Evolutionary conservation across 2,329 filamentous ascomycete genomes (phyloP).

Genomic region (Xylariaceae sp.): DNA sequence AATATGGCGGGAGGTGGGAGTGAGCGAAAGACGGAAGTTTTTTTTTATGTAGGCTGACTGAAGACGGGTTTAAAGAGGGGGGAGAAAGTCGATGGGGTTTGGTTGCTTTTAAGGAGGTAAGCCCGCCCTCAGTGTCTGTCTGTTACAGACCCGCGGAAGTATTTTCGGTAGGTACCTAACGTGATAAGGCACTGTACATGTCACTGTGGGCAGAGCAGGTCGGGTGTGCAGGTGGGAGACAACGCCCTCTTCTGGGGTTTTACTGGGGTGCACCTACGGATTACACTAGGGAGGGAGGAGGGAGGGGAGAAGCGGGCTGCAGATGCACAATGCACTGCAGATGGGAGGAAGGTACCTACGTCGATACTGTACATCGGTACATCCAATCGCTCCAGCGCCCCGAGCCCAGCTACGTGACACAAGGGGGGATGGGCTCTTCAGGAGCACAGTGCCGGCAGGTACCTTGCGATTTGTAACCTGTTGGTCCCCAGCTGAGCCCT

Average conservation of each 20-base stretch:
- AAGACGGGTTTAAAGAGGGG: slow-evolving; percentile 30
- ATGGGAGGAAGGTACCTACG: slow-evolving; percentile 11
- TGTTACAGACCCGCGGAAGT: not conserved
- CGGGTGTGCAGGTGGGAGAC: not conserved
- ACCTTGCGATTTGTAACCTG: slow-evolving; percentile 25
- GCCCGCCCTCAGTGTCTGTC: not conserved
- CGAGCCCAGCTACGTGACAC: slow-evolving; percentile 11
- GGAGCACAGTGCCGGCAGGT: slow-evolving; percentile 26
- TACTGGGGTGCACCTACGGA: slow-evolving; percentile 12
- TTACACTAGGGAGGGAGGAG: slow-evolving; percentile 5
- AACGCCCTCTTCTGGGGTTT: slow-evolving; percentile 16
- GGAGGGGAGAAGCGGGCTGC: slow-evolving; percentile 8
- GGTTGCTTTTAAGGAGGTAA: slow-evolving; percentile 34
- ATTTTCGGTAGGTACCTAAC: slow-evolving; percentile 9
- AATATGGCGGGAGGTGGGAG: slow-evolving; percentile 1
- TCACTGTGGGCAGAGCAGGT: not conserved
- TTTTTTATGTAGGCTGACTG: slow-evolving; percentile 22
- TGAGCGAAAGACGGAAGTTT: slow-evolving; percentile 8
- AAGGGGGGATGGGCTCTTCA: not conserved
- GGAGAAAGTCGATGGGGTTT: slow-evolving; percentile 16
- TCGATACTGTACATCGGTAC: too few species aligned
- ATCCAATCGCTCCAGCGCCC: too few species aligned
- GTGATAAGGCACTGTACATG: not conserved
- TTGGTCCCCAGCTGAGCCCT: slow-evolving; percentile 25
- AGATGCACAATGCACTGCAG: slow-evolving; percentile 9